A percentile compares a stretch with the other conserved stretches of the same genome.
Conservation (phyloP, 352 stramenopile species). For the Plasmopara viticola region DNA sequence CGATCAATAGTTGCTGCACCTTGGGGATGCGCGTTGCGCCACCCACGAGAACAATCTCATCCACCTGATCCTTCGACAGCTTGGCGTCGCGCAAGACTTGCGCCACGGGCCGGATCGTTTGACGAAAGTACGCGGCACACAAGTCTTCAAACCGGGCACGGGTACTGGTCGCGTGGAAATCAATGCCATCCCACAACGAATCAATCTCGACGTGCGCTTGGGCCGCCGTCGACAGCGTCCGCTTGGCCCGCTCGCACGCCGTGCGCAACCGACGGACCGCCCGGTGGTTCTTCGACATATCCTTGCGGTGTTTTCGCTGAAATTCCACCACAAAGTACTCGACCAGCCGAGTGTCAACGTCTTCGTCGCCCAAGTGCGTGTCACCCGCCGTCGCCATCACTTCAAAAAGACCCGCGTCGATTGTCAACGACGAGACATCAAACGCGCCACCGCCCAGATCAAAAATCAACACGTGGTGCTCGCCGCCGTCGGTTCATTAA, state of each 20-base stretch:
- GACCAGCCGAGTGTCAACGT: constrained; percentile 99
- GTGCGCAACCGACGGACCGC: constrained; percentile 95
- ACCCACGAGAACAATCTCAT: constrained; percentile 99
- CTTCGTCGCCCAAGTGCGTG: constrained; percentile 98
- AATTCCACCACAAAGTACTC: constrained; percentile 99
- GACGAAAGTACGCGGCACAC: constrained; percentile 98
- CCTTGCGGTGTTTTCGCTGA: constrained; percentile 94
- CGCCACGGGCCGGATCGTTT: constrained; percentile 93
- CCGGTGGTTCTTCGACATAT: constrained; percentile 93
- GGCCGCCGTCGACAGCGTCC: constrained; percentile 93
- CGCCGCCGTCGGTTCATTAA: constrained; percentile 98
- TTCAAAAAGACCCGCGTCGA: constrained; percentile 98
- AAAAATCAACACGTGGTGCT: constrained; percentile 96
- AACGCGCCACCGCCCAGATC: constrained; percentile 96
- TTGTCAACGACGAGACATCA: constrained; percentile 98
- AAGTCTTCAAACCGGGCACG: constrained; percentile 98
- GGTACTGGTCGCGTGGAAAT: constrained; percentile 94
- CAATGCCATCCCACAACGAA: constrained; percentile 92
- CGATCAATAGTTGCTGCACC: constrained; percentile 94
- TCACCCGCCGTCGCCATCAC: constrained; percentile 98
- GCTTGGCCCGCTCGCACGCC: constrained; percentile 97
- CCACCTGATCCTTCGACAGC: constrained; percentile 94
- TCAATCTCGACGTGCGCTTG: constrained; percentile 97
- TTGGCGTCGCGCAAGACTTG: constrained; percentile 95
- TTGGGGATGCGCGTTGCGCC: constrained; percentile 97